phyloP scores from a whole-genome alignment of 345 rosid species.

The Populus pruinosa region DNA sequence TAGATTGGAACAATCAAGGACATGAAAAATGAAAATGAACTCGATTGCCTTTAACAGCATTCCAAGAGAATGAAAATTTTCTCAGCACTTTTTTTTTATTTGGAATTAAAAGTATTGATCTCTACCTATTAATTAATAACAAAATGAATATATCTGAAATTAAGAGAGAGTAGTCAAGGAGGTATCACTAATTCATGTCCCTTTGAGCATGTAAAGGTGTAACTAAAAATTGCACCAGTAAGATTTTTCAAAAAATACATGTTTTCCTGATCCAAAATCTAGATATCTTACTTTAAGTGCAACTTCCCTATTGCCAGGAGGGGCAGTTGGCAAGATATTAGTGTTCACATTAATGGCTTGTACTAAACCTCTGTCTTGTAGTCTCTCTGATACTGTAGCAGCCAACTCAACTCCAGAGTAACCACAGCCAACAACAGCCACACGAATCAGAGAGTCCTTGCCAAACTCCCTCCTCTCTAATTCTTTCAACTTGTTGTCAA shows the following conservation, averaged over 20 bases:
- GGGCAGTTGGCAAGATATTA: constrained; percentile 71
- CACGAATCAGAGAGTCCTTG: constrained; percentile 44
- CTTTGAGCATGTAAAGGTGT: no score
- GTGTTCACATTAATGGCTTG: constrained; percentile 73
- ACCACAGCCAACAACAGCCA: constrained; percentile 93
- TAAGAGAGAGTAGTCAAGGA: no score
- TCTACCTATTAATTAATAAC: not conserved
- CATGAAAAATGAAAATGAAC: not conserved
- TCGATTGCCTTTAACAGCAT: not conserved
- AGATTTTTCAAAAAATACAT: not conserved
- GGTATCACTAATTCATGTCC: no score
- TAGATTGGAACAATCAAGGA: not conserved
- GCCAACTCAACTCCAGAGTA: constrained; percentile 94
- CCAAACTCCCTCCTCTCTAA: constrained; percentile 73
- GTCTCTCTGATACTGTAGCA: constrained; percentile 88
- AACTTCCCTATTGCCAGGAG: constrained; percentile 85
- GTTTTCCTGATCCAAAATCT: not conserved
- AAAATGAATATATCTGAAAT: no score
- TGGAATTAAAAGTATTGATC: not conserved
- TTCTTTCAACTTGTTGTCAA: constrained; percentile 51
- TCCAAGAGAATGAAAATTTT: not conserved
- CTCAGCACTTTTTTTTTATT: not conserved
- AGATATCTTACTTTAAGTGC: constrained; percentile 61
- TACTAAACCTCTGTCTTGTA: constrained; percentile 71
- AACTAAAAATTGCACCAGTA: no score